Percentiles rank a stretch among this genome's conserved stretches.
phyloP scores from a whole-genome alignment of 2,329 filamentous ascomycete genomes.

The Fusarium robinianum region DNA sequence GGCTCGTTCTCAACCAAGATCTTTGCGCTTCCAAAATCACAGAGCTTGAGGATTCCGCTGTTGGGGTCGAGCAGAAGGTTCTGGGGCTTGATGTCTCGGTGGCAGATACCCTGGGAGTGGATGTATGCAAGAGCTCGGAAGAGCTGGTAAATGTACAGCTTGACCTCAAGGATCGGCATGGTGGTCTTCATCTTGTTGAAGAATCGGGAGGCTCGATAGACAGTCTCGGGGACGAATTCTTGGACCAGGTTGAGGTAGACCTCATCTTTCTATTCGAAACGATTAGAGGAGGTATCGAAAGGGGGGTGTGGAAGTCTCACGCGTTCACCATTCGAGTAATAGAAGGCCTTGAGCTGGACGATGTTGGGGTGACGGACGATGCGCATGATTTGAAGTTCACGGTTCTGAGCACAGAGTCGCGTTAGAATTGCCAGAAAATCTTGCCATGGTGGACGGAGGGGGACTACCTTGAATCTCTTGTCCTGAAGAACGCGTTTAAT shows the following conservation, averaged over 20 bases:
- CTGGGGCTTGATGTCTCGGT: slow-evolving; percentile 98
- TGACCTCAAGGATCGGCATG: slow-evolving; percentile 98
- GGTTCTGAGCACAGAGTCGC: slow-evolving; percentile 71
- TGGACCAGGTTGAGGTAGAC: slow-evolving; percentile 98
- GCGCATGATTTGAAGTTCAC: slow-evolving; percentile 99
- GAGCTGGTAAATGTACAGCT: slow-evolving; percentile 99
- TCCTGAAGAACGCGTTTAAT: slow-evolving; percentile 99
- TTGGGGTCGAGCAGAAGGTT: slow-evolving; percentile 92
- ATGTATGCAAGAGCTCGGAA: slow-evolving; percentile 99
- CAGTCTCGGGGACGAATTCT: slow-evolving; percentile 97
- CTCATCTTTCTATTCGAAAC: slow-evolving; percentile 77
- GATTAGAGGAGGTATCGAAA: slow-evolving; percentile 15
- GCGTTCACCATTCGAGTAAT: slow-evolving; percentile 98
- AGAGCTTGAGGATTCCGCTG: slow-evolving; percentile 92
- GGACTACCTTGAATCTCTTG: slow-evolving; percentile 94
- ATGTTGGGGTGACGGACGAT: slow-evolving; percentile 99
- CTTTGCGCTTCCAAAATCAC: slow-evolving; percentile 98
- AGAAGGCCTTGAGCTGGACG: slow-evolving; percentile 98
- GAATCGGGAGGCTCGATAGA: slow-evolving; percentile 96
- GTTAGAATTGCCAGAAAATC: slow-evolving; percentile 4
- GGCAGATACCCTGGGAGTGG: slow-evolving; percentile 98
- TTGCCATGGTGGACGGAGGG: neutral
- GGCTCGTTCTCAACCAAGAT: slow-evolving; percentile 98
- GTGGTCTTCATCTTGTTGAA: slow-evolving; percentile 99
- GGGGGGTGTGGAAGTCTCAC: slow-evolving; percentile 56